Conservation (phyloP, 768 basidiomycete species). For the Russula lepida region DNA sequence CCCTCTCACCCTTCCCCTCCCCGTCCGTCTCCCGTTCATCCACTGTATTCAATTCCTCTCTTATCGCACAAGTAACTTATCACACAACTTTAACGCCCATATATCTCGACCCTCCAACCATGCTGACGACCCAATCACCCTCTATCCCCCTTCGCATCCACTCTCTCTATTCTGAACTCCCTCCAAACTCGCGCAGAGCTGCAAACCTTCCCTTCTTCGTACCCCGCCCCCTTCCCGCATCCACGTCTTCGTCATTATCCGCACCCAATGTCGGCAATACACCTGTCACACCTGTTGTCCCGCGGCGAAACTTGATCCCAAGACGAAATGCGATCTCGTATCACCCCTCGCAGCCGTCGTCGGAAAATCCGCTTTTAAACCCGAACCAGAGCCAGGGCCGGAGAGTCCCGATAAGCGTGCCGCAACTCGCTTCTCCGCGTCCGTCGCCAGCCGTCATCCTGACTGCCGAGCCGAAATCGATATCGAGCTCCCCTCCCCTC, state of each 20-base stretch:
- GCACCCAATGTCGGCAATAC: not conserved
- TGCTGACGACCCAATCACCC: constrained; percentile 20
- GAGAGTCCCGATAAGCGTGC: not conserved
- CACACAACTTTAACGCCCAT: not conserved
- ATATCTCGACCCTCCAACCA: constrained; percentile 3
- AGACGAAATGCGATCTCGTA: constrained; percentile 18
- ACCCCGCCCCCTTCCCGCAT: constrained; percentile 6
- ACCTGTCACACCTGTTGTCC: not conserved
- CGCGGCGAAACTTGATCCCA: constrained; percentile 6
- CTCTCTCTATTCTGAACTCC: constrained; percentile 20
- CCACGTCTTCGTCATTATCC: not conserved
- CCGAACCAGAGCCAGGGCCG: not conserved
- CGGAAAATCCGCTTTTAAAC: not conserved
- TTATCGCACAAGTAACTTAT: constrained; percentile 11
- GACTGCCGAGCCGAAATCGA: not conserved
- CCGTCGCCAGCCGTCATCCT: constrained; percentile 11
- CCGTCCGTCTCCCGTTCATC: not conserved
- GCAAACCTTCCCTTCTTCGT: constrained; percentile 20
- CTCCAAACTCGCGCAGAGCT: constrained; percentile 20
- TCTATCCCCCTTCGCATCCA: constrained; percentile 13
- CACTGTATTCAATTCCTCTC: not conserved
- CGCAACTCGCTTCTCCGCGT: constrained; percentile 1
- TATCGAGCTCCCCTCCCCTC: not conserved
- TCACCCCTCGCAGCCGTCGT: constrained; percentile 5
- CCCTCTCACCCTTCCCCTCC: not conserved